Percentiles rank a stretch among this genome's conserved stretches.
Evolutionary conservation across 306 rosid genomes (phyloP).

Genomic region (Senna siamea): DNA sequence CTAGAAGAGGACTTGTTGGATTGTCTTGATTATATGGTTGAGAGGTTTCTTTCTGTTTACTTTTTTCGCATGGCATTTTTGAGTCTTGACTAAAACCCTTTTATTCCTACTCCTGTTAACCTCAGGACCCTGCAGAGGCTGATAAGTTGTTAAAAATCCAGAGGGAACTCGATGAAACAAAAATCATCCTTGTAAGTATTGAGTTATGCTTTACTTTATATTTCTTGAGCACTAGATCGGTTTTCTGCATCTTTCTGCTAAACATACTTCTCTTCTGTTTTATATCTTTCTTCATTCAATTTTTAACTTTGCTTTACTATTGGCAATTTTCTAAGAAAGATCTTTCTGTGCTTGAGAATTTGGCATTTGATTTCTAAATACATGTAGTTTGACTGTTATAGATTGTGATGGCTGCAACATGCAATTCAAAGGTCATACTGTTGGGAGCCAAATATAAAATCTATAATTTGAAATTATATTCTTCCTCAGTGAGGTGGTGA

Average conservation of each 20-base stretch:
- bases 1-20: background rate
- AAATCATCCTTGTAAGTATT: constrained; percentile 88
- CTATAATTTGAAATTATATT: constrained; percentile 21
- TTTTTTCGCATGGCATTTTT: constrained; percentile 3
- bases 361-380: background rate
- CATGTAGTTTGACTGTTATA: too few relatives aligned
- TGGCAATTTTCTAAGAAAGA: background rate
- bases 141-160: constrained; percentile 94
- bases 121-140: constrained; percentile 97
- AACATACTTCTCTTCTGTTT: constrained; percentile 19
- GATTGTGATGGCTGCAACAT: too few relatives aligned
- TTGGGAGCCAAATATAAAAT: constrained; percentile 22
- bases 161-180: constrained; percentile 97
- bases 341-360: constrained; percentile 14
- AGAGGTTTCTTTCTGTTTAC: background rate
- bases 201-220: constrained; percentile 17
- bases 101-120: constrained; percentile 18
- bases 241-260: too few relatives aligned
- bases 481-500: background rate
- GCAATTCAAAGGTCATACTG: background rate
- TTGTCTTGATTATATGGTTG: background rate
- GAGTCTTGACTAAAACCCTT: constrained; percentile 6
- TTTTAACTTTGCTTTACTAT: constrained; percentile 7
- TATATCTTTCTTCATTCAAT: constrained; percentile 18
- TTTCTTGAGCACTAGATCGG: too few relatives aligned